These are phyloP conservation scores for Kalaharituber pfeilii DNA, from an alignment of 2,329 filamentous ascomycete genomes.

Conservation along the genomic window DNA sequence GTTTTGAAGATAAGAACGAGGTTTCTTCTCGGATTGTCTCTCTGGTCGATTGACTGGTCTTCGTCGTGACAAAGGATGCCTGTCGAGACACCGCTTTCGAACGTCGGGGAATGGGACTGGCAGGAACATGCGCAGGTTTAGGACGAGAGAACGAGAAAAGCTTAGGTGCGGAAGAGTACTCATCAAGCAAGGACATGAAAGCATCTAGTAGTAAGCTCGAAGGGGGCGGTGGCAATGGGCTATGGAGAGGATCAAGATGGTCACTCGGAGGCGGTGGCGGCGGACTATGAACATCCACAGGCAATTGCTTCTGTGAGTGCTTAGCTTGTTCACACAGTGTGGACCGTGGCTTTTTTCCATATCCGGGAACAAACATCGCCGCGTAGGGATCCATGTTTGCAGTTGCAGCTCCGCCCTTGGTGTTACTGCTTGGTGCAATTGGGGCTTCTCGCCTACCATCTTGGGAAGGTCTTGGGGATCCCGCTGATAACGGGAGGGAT, in stretches of 20 bases:
- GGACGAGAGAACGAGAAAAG: slow-evolving; percentile 13
- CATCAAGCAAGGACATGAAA: slow-evolving; percentile 11
- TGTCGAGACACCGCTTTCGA: background rate
- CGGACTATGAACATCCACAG: too few relatives aligned
- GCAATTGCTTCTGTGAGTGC: too few relatives aligned
- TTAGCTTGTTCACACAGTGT: too few relatives aligned
- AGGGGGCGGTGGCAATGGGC: slow-evolving; percentile 2
- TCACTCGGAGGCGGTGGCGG: background rate
- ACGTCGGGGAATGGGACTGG: background rate
- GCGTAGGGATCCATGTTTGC: too few relatives aligned
- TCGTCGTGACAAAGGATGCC: background rate
- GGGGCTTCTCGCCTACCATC: too few relatives aligned
- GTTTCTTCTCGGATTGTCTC: background rate
- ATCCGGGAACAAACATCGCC: too few relatives aligned
- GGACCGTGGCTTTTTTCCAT: too few relatives aligned
- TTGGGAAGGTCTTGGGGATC: too few relatives aligned
- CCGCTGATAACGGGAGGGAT: background rate
- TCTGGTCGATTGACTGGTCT: background rate
- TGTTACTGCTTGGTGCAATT: too few relatives aligned
- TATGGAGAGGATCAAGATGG: background rate
- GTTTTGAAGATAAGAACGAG: background rate
- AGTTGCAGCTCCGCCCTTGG: too few relatives aligned
- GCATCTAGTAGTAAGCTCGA: slow-evolving; percentile 10
- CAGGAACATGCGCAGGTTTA: background rate
- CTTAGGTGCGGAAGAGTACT: slow-evolving; percentile 11